Base-by-base conservation (phyloP, 2,329 filamentous ascomycete genomes). In the Delphinella strobiligena region DNA sequence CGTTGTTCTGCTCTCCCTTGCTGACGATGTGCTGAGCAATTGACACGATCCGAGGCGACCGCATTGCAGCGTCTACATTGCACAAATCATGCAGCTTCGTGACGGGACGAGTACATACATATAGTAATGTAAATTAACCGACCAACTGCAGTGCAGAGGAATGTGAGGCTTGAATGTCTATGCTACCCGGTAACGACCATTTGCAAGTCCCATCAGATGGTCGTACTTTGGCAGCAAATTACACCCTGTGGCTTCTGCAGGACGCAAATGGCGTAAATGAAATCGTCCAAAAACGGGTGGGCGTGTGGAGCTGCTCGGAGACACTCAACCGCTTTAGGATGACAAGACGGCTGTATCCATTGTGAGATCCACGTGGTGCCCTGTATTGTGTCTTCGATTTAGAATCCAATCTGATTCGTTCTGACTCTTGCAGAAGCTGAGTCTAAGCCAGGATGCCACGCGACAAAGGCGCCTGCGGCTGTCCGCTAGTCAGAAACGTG, bases 381-480 rank as follows among this genome's bases (percentile, higher is more conserved):
- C 22, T 27, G 22, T 12, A 27, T 12, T 7, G 12, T 27, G 22
- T 27, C 22, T 27, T 27, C 7, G 12, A 27, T 27, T 27, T 27
- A 7, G 22, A 12, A 27, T 7, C 22, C 22, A 27, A 27, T 12
- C 22, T 27, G 22, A 27, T 27, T 27, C 22, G 12, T 27, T 27
- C 22, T 12, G 22, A 27, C 22, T 27, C 22, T 7, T 27, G 22
- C 22, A 27, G 12, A 27, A n/a, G n/a, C n/a, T n/a, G n/a, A n/a
- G n/a, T n/a, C n/a, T 27, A 7, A 27, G 33, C 33, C 17, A 19
- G 33, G 33, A 35, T 35, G 33, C 33, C 33, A 35, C 33, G 33
- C 33, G 33, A 35, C 33, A 18, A 15, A 9, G 17, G 17, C 11
- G 17, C 14, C 16, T 35, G 33, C 33, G 17, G 14, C 14, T 35